These are phyloP conservation scores for Rhizoclosmatium sp. DNA, from an alignment of 192 early-diverging fungal species.

Conservation along the genomic window DNA sequence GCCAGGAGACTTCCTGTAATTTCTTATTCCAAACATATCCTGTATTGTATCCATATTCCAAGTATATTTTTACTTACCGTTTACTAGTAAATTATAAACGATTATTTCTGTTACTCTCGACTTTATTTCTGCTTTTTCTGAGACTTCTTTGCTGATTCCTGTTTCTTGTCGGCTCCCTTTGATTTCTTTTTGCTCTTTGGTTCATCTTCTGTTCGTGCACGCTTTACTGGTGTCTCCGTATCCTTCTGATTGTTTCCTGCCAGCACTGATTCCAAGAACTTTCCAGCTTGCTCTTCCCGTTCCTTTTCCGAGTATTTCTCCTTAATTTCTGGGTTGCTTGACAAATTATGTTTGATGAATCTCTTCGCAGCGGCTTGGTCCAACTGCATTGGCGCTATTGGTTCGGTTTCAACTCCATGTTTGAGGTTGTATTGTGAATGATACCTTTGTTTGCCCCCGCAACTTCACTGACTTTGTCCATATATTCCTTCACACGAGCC, in stretches of 20 bases:
- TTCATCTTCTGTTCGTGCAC: neutral
- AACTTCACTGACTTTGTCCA: slow-evolving; percentile 19
- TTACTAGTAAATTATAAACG: neutral
- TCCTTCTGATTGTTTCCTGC: neutral
- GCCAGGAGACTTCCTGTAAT: neutral
- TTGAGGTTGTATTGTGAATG: neutral
- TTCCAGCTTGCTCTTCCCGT: neutral
- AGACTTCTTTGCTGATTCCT: neutral
- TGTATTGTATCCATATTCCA: too few species aligned
- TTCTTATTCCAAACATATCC: neutral
- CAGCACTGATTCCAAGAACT: slow-evolving; percentile 13
- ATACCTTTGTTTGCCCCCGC: neutral
- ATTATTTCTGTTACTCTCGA: neutral
- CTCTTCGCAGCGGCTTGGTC: slow-evolving; percentile 32
- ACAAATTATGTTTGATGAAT: slow-evolving; percentile 39
- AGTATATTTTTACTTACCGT: too few species aligned
- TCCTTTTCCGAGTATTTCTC: slow-evolving; percentile 1
- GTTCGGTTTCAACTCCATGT: neutral
- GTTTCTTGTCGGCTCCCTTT: neutral
- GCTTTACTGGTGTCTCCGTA: too few species aligned
- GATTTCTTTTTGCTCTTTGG: neutral
- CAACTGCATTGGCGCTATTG: slow-evolving; percentile 14
- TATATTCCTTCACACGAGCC: slow-evolving; percentile 25
- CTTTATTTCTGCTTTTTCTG: neutral
- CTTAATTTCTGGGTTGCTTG: slow-evolving; percentile 17